Base-by-base conservation (phyloP, 2,329 filamentous ascomycete species). In the Nemania sp. region DNA sequence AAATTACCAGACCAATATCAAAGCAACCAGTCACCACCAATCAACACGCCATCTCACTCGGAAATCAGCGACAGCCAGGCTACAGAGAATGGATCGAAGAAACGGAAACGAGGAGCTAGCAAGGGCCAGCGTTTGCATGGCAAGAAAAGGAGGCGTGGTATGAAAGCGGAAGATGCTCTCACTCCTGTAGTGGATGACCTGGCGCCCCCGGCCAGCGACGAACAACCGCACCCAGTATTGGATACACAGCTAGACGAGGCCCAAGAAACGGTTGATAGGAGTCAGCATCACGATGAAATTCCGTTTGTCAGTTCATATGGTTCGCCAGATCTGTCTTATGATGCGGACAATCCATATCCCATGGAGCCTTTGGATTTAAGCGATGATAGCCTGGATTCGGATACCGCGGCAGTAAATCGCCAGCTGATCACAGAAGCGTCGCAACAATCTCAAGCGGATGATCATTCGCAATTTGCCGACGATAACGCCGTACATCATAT, bases 401-500 rank as follows among this genome's bases (percentile, higher is more conserved):
- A 69, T 47, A 62, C 59, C 5, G 65, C 66, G 39, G 67, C 67
- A 19, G 66, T 67, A 12, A 62, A 66, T 47, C 57, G 68, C 5
- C 68, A 70, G 42, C 58, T 70, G 20, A 63, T 66, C 7, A 64
- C 62, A 6, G 68, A 70, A 55, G 67, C 68, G 11, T 69, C 67
- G 14, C 67, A 70, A 40, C 64, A 65, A 42, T 64, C 66, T 5
- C 64, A 64, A 36, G 34, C 44, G 1, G 60, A 54, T 7, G 43
- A 33, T 12, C 11, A 36, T 23, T 15, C 20, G 6, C 40, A 52
- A 9, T 28, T 36, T 2, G 6, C 8, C 24, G 41, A 45, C 3
- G 40, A 52, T n/a, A 26, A 33, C 19, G 6, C 19, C 33, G 12
- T 34, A 41, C 40, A 49, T 15, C 17, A 14, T 17, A n/a, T 22